phyloP scores from a whole-genome alignment of 768 basidiomycete species.

The Boletus speciosus region DNA sequence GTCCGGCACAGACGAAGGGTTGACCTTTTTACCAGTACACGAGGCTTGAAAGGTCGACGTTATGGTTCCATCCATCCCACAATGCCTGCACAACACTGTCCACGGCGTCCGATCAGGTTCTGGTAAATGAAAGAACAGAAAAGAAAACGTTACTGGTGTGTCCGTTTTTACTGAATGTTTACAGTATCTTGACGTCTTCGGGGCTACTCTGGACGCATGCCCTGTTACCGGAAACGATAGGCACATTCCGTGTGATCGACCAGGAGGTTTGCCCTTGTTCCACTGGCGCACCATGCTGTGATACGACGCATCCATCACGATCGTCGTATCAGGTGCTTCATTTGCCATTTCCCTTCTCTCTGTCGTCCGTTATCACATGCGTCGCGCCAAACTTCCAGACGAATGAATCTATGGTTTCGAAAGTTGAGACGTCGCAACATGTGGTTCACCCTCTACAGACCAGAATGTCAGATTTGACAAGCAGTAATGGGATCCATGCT shows the following conservation, averaged over 20 bases:
- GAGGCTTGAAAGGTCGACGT: neutral
- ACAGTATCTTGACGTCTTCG: neutral
- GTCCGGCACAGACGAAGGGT: conserved; percentile 1
- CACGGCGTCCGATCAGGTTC: neutral
- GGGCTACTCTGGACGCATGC: neutral
- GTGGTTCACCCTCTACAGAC: neutral
- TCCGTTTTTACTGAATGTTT: neutral
- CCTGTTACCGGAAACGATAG: neutral
- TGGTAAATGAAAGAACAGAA: neutral
- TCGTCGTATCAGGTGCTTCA: neutral
- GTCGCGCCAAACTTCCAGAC: neutral
- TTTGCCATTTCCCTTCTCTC: neutral
- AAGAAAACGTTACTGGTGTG: neutral
- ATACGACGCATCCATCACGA: neutral
- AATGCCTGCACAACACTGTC: neutral
- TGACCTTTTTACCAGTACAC: neutral
- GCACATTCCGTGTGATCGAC: neutral
- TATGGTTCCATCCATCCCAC: neutral
- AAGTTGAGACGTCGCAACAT: neutral
- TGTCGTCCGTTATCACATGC: neutral
- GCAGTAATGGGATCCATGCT: neutral
- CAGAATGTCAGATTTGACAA: neutral
- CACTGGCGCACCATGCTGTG: neutral
- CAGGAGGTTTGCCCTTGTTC: neutral
- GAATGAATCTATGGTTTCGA: neutral